A percentile compares a stretch with the other conserved stretches of the same genome.
Evolutionary conservation across 148 eudicot species (phyloP).

Genomic region (Tetragonia tetragonoides): DNA sequence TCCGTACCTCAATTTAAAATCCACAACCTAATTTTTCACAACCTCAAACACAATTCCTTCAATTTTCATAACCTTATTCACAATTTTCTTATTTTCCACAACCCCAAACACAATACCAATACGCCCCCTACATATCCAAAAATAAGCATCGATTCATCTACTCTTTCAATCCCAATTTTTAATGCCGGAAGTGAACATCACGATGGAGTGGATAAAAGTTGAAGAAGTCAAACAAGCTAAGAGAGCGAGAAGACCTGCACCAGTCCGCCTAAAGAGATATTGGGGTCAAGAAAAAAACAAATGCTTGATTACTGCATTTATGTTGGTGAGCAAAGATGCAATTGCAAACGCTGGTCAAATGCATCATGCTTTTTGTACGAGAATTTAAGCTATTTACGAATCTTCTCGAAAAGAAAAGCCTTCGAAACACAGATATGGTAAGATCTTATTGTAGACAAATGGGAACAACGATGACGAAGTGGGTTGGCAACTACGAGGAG

Average conservation of each 20-base stretch:
- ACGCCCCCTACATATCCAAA: too few species aligned
- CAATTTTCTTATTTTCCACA: too few species aligned
- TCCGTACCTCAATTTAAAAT: too few species aligned
- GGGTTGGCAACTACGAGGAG: neutral
- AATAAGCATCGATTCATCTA: too few species aligned
- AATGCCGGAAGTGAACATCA: neutral
- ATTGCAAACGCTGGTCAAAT: neutral
- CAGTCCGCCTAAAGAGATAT: neutral
- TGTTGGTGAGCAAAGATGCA: neutral
- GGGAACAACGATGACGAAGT: neutral
- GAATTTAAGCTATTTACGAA: neutral
- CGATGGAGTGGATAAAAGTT: neutral
- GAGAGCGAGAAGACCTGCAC: neutral
- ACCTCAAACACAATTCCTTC: too few species aligned
- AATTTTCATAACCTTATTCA: too few species aligned
- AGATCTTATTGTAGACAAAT: neutral
- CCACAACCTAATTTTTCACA: too few species aligned
- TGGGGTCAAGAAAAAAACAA: neutral
- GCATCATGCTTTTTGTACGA: neutral
- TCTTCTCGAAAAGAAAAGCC: neutral
- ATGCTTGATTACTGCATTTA: neutral
- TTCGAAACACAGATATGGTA: neutral
- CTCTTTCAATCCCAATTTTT: neutral
- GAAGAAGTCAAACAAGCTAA: neutral
- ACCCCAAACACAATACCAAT: too few species aligned